Evolutionary conservation across 2,329 filamentous ascomycete species (phyloP).

Genomic region (Cadophora luteo-olivacea): DNA sequence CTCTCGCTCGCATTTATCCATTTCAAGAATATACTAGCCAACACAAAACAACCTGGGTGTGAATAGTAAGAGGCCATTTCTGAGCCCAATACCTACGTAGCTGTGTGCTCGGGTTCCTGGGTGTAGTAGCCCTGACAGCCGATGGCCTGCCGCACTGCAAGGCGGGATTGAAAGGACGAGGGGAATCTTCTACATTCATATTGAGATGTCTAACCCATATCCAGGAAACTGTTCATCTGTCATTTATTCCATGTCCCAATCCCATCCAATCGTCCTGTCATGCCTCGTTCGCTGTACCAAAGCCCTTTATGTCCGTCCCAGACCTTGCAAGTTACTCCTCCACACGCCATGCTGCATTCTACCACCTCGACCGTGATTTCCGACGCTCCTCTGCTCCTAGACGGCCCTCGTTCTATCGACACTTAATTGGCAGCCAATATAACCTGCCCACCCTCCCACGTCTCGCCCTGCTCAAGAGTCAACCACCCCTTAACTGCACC

Average conservation of each 20-base stretch:
- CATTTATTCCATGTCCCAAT: neutral
- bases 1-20: neutral
- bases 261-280: neutral
- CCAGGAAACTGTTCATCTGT: neutral
- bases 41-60: too few species aligned
- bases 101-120: too few species aligned
- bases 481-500: slow-evolving; percentile 84
- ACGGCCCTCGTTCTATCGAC: neutral
- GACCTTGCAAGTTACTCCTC: neutral
- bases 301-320: neutral
- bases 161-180: neutral
- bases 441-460: slow-evolving; percentile 61
- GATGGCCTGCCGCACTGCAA: too few species aligned
- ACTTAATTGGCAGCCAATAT: slow-evolving; percentile 27
- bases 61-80: too few species aligned
- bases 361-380: neutral
- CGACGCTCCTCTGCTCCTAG: neutral
- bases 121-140: too few species aligned
- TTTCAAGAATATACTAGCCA: neutral
- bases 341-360: neutral
- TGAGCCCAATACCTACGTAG: too few species aligned
- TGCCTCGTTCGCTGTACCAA: neutral
- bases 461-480: slow-evolving; percentile 80
- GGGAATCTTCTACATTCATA: slow-evolving; percentile 15
- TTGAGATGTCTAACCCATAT: slow-evolving; percentile 12